Evolutionary conservation across 2,329 filamentous ascomycete species (phyloP).

Genomic region (Coniochaeta hoffmannii): DNA sequence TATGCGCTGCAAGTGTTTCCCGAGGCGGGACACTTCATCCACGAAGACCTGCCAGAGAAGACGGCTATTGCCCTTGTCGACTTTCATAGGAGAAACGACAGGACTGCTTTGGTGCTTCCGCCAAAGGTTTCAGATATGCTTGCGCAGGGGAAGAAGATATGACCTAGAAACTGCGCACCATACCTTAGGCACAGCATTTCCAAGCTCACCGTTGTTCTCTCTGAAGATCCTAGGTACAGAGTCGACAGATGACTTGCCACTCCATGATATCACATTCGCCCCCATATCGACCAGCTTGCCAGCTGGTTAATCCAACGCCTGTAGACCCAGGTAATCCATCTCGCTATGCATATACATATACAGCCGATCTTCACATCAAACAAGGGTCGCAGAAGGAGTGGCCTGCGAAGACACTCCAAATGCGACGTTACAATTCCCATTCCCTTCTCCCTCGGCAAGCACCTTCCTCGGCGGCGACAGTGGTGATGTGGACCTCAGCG

Average conservation of each 20-base stretch:
- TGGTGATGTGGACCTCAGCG: neutral
- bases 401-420: neutral
- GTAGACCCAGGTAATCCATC: neutral
- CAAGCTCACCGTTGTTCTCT: too few relatives aligned
- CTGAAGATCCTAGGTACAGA: too few relatives aligned
- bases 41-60: conserved; percentile 89
- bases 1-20: conserved; percentile 94
- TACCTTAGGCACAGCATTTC: too few relatives aligned
- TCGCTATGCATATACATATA: neutral
- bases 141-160: conserved; percentile 52
- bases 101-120: conserved; percentile 75
- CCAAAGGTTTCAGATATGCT: conserved; percentile 80
- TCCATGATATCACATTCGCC: neutral
- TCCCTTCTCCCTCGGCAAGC: conserved; percentile 23
- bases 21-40: conserved; percentile 92
- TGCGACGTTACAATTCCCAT: neutral
- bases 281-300: neutral
- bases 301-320: neutral
- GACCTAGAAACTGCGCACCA: neutral
- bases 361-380: neutral
- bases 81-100: conserved; percentile 87
- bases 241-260: neutral
- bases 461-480: conserved; percentile 5
- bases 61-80: conserved; percentile 79
- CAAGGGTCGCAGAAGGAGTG: neutral